Base-by-base conservation (phyloP, 2,329 filamentous ascomycete genomes). In the Furcasterigmium furcatum region DNA sequence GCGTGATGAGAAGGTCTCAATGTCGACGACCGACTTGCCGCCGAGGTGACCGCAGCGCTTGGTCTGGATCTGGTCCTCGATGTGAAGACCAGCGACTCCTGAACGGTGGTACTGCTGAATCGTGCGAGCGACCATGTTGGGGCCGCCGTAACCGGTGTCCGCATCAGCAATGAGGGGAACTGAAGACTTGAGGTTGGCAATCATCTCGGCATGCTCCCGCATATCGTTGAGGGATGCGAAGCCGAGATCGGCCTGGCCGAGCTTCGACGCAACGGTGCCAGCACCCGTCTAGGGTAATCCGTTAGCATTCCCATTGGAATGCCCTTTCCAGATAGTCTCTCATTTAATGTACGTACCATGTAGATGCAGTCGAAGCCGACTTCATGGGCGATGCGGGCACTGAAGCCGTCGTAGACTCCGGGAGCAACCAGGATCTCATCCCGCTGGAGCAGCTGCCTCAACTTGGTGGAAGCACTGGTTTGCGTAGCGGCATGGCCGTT, bases 351-450 rank as follows among this genome's bases (percentile, higher is more conserved):
- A n/a, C 68, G 38, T 64, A 84, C 82, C 83, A 87, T 87, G 66
- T 87, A 87, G 32, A 87, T 59, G 46, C 72, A 76, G 39, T 85
- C 76, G 48, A 85, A 85, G 5, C 82, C 82, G n/a, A 79, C 69
- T 35, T 72, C 66, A 19, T 85, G 68, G 2, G 82, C 82, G 46
- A 87, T 76, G 1, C 83, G 71, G 1, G 84, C 82, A 3, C 80
- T 81, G 45, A 85, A 74, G 12, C 84, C 84, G 68, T 88, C 84
- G 56, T 85, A 85, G 3, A 87, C 82, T 25, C 84, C 83, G 0
- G 82, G 83, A 43, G 77, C 81, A 3, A 84, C 71, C 32, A 87
- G 55, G 38, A 76, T 64, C 40, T 68, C 63, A 24, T 64, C 57
- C 13, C 61, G 54, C 16, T 70, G 62, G 13, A 76, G 56, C 42